Conservation (phyloP, 768 basidiomycete species). For the Gymnopilus junonius region DNA sequence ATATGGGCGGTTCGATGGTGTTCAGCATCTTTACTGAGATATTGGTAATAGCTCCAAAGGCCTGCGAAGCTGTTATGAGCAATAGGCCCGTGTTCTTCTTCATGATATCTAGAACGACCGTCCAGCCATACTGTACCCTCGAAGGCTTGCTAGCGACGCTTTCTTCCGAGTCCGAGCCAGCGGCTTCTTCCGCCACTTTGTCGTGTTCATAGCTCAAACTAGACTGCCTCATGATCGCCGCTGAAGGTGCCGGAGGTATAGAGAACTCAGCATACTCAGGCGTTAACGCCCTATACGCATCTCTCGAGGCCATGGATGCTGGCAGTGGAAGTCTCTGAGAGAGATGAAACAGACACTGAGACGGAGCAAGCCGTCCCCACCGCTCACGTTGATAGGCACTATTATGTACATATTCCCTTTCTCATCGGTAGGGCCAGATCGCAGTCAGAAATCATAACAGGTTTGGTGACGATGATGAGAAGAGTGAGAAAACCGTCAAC, state of each 20-base stretch:
- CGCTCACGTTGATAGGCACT: slow-evolving; percentile 1
- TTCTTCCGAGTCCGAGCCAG: not conserved
- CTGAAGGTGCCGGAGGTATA: not conserved
- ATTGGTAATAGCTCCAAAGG: slow-evolving; percentile 65
- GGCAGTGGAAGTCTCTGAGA: not conserved
- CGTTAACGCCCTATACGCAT: not conserved
- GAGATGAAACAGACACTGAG: not conserved
- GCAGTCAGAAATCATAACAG: not conserved
- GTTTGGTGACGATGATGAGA: not conserved
- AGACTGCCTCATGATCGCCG: not conserved
- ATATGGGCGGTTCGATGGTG: slow-evolving; percentile 58
- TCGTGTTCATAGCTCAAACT: not conserved
- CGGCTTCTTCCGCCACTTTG: not conserved
- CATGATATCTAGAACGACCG: not conserved
- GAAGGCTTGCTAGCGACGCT: not conserved
- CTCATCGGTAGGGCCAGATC: not conserved
- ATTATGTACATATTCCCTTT: not conserved
- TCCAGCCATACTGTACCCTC: not conserved
- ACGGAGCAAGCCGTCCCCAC: not conserved
- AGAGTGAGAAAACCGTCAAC: not conserved
- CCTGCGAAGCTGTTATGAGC: slow-evolving; percentile 60
- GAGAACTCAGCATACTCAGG: slow-evolving; percentile 7
- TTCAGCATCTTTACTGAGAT: slow-evolving; percentile 67
- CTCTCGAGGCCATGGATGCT: slow-evolving; percentile 1
- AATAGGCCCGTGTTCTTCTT: slow-evolving; percentile 59